phyloP scores from a whole-genome alignment of 2,329 filamentous ascomycete species.

The Pyrenophora graminea region DNA sequence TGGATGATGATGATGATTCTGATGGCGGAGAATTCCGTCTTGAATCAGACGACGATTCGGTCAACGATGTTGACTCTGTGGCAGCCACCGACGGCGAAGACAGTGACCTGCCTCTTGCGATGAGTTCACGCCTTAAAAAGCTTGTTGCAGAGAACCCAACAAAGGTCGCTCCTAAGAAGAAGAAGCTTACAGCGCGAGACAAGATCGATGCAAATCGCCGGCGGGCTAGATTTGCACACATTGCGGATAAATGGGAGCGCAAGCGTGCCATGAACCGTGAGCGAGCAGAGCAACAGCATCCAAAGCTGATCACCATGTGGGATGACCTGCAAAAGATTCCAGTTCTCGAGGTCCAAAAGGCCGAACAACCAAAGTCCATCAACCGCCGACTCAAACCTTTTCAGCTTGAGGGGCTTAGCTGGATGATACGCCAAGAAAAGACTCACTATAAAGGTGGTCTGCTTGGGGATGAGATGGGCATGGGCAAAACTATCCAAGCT shows the following conservation, averaged over 20 bases:
- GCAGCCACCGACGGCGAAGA: slow-evolving; percentile 35
- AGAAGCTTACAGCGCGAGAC: slow-evolving; percentile 31
- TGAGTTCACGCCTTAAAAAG: slow-evolving; percentile 25
- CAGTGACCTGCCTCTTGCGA: slow-evolving; percentile 25
- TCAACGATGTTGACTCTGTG: slow-evolving; percentile 29
- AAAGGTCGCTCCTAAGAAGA: slow-evolving; percentile 25
- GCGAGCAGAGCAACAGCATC: slow-evolving; percentile 76
- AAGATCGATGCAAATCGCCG: slow-evolving; percentile 26
- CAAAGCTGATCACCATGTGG: slow-evolving; percentile 85
- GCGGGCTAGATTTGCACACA: slow-evolving; percentile 37
- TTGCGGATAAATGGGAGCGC: slow-evolving; percentile 47
- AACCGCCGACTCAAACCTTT: slow-evolving; percentile 87
- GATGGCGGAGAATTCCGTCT: slow-evolving; percentile 38
- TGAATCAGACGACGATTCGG: slow-evolving; percentile 16
- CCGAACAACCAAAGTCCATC: slow-evolving; percentile 75
- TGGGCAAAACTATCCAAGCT: slow-evolving; percentile 98
- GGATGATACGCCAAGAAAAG: slow-evolving; percentile 91
- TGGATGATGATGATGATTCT: slow-evolving; percentile 27
- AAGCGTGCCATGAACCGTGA: slow-evolving; percentile 60
- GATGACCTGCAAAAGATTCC: slow-evolving; percentile 69
- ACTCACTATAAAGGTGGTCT: slow-evolving; percentile 85
- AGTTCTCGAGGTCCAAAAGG: slow-evolving; percentile 65
- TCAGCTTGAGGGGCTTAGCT: slow-evolving; percentile 88
- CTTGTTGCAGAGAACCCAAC: slow-evolving; percentile 8
- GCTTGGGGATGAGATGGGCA: slow-evolving; percentile 96